Evolutionary conservation across 352 stramenopile genomes (phyloP), one percentile per base, ranked within the genome.

Genomic region (Globisporangium spinosum): DNA sequence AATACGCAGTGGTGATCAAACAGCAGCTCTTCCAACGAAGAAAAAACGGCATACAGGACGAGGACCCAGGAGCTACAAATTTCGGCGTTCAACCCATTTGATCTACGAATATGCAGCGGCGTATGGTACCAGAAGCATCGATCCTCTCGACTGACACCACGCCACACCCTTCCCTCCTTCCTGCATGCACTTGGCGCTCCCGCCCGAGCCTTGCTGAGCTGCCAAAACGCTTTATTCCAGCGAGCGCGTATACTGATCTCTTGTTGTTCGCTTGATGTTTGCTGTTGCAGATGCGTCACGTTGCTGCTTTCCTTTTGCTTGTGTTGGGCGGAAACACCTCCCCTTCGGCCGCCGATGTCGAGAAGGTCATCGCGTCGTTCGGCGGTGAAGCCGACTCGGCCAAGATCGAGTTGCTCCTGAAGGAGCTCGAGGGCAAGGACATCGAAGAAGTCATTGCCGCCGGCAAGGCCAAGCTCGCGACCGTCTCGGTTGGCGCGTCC

Each of bases 301-400:
- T 96, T 93, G 88, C 88, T 91, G 88, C 88, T 91, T 94, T 89
- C 75, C 83, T 96, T 77, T 82, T 96, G 77, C 81, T 76, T 87
- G 86, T 96, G 71, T 75, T 96, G 60, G 86, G 86, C 70, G 88
- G 88, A 80, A 96, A 96, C 78, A 78, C 82, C 65, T 74, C 79
- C 66, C 88, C 88, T 56, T 76, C 78, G 66, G 82, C 85, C 57
- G 81, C 83, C 59, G 88, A 96, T 76, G 78, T 96, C 70, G 83
- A 93, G 75, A 90, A 91, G 76, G 85, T 96, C 71, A 75, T 96
- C 64, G 84, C 79, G 61, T 82, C 86, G 67, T 94, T 94, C 77
- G 88, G 87, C 53, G 87, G 82, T 57, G 85, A 93, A 73, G 83
- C 86, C 73, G 80, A 96, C 74, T 70, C 85, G 68, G 86, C 85